Evolutionary conservation across 1,284 basidiomycete genomes (phyloP), one percentile per base, ranked within the genome.

Genomic region (Rhodofomes roseus): DNA sequence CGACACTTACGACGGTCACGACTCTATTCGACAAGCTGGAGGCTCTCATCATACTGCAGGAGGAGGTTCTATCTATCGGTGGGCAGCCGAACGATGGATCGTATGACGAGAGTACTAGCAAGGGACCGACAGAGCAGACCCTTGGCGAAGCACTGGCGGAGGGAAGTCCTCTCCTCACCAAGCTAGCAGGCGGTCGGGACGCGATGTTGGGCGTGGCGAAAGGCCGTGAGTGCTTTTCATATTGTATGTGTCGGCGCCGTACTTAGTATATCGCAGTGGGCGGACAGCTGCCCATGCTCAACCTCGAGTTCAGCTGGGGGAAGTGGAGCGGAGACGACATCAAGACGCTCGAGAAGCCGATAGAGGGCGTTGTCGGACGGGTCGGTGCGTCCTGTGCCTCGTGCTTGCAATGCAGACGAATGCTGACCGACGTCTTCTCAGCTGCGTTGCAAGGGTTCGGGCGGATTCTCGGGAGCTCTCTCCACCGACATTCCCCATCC

Each of bases 241-340:
- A 2, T 16, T 27, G 4, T 40, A 14, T 18, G 6, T 4, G 1
- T 11, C 9, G 5, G 9, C 16, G 11, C 12, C n/a, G 56, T 11
- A 22, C 22, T 27, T 11, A 39, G 4, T 23, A 14, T n/a, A 2
- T n/a, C 31, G 1, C 48, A 77, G 70, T 85, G 20, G 65, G 71
- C 4, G 70, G 67, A 1, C 80, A 81, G 63, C 74, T 79, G 44
- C 73, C 74, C 20, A 74, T 84, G 62, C 75, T 82, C 1, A 79
- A 81, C 58, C 70, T 81, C 6, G 85, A 87, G 65, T 75, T 83
- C 55, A 84, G 79, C 36, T 76, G 79, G 62, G 84, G 84, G 4
- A 73, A 80, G 8, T 79, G 84, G 64, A 83, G 81, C 46, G 81
- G 82, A 2, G 73, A 75, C 8, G 85, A 87, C 60, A 70, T 84